Conservation (phyloP, 257 asterid genomes). For the Schizonepeta tenuifolia region DNA sequence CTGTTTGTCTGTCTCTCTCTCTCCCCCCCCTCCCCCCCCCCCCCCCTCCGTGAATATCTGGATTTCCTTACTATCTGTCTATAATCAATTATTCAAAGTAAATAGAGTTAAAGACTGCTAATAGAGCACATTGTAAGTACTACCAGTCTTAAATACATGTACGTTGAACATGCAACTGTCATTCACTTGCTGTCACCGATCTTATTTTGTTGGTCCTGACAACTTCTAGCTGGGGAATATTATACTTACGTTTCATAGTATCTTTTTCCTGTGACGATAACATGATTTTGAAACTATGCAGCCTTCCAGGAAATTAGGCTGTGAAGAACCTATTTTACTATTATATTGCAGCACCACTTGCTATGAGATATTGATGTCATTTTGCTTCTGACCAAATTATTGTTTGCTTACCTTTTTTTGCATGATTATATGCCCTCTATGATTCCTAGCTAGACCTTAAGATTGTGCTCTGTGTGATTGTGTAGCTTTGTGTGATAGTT, state of each 20-base stretch:
- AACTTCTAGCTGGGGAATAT: neutral
- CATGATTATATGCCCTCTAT: neutral
- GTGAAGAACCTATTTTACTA: slow-evolving; percentile 1
- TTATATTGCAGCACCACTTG: neutral
- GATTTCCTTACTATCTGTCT: too few species aligned
- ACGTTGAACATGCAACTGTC: neutral
- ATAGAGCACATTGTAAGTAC: slow-evolving; percentile 4
- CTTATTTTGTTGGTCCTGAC: neutral
- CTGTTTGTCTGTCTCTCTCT: too few species aligned
- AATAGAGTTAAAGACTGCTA: neutral
- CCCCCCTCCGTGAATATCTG: neutral
- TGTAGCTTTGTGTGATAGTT: neutral
- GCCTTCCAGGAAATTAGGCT: neutral
- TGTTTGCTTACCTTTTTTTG: neutral
- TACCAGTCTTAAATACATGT: neutral
- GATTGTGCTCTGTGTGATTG: neutral
- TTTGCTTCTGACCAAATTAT: neutral
- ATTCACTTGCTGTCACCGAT: neutral
- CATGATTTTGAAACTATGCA: neutral
- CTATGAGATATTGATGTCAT: slow-evolving; percentile 11
- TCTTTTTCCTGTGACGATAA: neutral
- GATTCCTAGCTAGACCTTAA: neutral
- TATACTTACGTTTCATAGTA: neutral
- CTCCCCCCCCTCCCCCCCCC: neutral
- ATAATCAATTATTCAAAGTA: too few species aligned